Evolutionary conservation across 441 rosid species (phyloP).

Genomic region (Sinapis alba): DNA sequence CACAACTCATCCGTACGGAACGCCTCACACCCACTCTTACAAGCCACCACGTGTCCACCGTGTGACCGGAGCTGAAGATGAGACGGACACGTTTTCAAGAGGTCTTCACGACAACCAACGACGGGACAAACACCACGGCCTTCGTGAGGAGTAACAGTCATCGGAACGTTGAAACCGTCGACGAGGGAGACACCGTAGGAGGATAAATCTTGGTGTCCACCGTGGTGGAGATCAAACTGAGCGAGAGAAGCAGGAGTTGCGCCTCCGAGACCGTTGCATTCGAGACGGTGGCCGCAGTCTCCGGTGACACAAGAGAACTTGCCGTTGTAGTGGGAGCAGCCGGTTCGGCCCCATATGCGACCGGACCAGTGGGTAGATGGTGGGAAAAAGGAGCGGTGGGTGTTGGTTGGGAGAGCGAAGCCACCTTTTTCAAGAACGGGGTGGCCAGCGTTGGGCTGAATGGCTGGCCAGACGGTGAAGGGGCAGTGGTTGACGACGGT

Average conservation of each 20-base stretch:
- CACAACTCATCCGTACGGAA: slow-evolving; percentile 64
- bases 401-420: slow-evolving; percentile 47
- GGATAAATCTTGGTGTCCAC: slow-evolving; percentile 49
- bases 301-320: slow-evolving; percentile 57
- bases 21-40: slow-evolving; percentile 73
- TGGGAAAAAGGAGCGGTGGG: slow-evolving; percentile 60
- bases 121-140: slow-evolving; percentile 69
- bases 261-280: slow-evolving; percentile 67
- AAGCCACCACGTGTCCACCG: slow-evolving; percentile 58
- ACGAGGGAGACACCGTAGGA: slow-evolving; percentile 69
- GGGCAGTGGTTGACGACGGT: slow-evolving; percentile 77
- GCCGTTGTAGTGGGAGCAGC: slow-evolving; percentile 41
- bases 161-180: slow-evolving; percentile 66
- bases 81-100: slow-evolving; percentile 54
- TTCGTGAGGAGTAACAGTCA: slow-evolving; percentile 78
- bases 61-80: slow-evolving; percentile 46
- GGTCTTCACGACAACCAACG: slow-evolving; percentile 59
- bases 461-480: slow-evolving; percentile 68
- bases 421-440: slow-evolving; percentile 69
- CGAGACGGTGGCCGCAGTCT: slow-evolving; percentile 62
- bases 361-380: slow-evolving; percentile 69
- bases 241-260: slow-evolving; percentile 59
- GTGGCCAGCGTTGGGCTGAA: slow-evolving; percentile 70
- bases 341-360: slow-evolving; percentile 70
- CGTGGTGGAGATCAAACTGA: slow-evolving; percentile 60